Percentiles rank a stretch among this genome's conserved stretches.
These are phyloP conservation scores for Yamadazyma aaseri DNA, from an alignment of 1,139 yeast species.

Conservation along the genomic window DNA sequence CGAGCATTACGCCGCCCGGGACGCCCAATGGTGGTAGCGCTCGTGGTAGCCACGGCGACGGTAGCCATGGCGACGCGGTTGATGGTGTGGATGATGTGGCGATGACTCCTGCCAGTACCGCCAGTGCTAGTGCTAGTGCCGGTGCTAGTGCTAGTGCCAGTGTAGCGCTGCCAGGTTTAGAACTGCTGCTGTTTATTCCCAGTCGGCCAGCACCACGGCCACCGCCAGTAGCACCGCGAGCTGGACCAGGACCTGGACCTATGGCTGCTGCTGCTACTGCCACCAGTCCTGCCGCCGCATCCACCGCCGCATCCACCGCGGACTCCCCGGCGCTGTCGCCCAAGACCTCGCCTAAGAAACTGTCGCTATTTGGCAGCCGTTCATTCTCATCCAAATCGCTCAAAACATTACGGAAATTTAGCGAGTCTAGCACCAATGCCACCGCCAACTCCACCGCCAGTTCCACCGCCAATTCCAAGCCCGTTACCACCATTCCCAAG, in stretches of 20 bases:
- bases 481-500: constrained; percentile 28
- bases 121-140: constrained; percentile 10
- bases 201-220: constrained; percentile 69
- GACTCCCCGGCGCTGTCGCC: constrained; percentile 36
- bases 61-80: constrained; percentile 10
- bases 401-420: constrained; percentile 29
- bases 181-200: constrained; percentile 55
- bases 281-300: constrained; percentile 40
- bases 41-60: neutral
- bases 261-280: neutral
- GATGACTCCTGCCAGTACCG: neutral
- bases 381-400: constrained; percentile 43
- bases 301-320: constrained; percentile 73
- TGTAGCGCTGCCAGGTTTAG: constrained; percentile 1
- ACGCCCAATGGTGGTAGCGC: constrained; percentile 16
- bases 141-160: neutral
- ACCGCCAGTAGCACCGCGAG: constrained; percentile 23
- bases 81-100: neutral
- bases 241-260: too few species aligned
- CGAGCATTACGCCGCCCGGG: constrained; percentile 28
- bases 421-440: constrained; percentile 12
- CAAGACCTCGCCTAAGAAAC: constrained; percentile 18
- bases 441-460: constrained; percentile 3
- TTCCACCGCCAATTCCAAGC: neutral
- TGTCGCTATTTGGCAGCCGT: constrained; percentile 27